Base-by-base conservation (phyloP, 2,329 filamentous ascomycete species). In the Ophiostoma quercus region DNA sequence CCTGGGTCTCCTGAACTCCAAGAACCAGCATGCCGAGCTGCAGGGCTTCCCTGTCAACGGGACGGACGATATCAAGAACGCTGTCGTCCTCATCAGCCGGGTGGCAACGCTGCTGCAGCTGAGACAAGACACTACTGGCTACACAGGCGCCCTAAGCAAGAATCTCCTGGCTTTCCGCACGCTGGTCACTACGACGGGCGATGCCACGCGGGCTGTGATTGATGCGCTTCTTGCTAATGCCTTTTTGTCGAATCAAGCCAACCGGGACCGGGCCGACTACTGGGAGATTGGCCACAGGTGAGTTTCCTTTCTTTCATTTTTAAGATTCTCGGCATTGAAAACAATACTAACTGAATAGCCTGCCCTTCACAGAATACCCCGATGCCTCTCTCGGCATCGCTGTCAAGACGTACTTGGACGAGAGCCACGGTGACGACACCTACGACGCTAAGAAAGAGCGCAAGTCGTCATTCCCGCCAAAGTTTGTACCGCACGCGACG, bases 111-210 rank as follows among this genome's bases (percentile, higher is more conserved):
- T 98, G 71, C 86, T 93, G 68, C 92, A 91, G 76, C 84, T 98
- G 72, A 87, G 89, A 41, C 95, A 99, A 78, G 87, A 92, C 74
- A 84, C 86, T 3, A 94, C 94, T 74, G 95, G 95, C 39, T 99
- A 97, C 79, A 97, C 94, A 1, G 95, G 95, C 0, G 94, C 95
- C 1, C 84, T 99, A 1, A 97, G 93, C 82, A 90, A 95, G 79
- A 93, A 94, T 74, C 84, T 97, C 68, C 84, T 99, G 60, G 89
- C 88, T 34, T 99, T 94, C 82, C 91, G 92, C 72, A 94, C 92
- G 1, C 84, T 98, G 71, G 88, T 92, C 57, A 90, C 90, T 1
- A 88, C 91, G 57, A 89, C 97, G 32, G 90, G 94, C 54, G 87
- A 90, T 73, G 88, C 89, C 43, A 84, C 96, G 73, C 88, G 95